These are phyloP conservation scores for Phytopythium helicoides DNA, from an alignment of 352 stramenopile genomes.

Conservation along the genomic window DNA sequence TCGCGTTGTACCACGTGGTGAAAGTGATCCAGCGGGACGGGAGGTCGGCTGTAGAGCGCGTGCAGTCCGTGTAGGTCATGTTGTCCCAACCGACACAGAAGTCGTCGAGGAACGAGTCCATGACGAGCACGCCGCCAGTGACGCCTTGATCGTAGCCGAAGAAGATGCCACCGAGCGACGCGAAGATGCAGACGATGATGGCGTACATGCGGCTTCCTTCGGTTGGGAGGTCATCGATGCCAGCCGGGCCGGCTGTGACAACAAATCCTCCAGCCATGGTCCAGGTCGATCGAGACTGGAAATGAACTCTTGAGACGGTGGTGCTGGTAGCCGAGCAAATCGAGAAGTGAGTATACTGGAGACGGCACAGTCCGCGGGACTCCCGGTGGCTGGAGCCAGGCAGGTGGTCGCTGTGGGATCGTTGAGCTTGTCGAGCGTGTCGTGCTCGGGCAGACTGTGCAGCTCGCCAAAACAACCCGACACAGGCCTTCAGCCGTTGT, in stretches of 20 bases:
- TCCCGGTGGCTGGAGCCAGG: too few relatives aligned
- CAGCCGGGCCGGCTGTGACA: neutral
- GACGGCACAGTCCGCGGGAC: too few relatives aligned
- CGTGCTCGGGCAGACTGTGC: too few relatives aligned
- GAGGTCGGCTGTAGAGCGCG: slow-evolving; percentile 8
- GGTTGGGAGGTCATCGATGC: slow-evolving; percentile 6
- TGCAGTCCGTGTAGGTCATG: slow-evolving; percentile 23
- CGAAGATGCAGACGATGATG: slow-evolving; percentile 37
- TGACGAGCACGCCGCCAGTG: slow-evolving; percentile 34
- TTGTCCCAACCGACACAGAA: slow-evolving; percentile 29
- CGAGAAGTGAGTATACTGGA: neutral
- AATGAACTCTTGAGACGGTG: too few relatives aligned
- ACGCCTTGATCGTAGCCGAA: slow-evolving; percentile 43
- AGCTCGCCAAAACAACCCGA: too few relatives aligned
- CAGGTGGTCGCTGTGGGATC: too few relatives aligned
- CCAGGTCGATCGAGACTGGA: neutral
- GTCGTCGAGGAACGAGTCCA: slow-evolving; percentile 32
- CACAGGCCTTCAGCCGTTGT: too few relatives aligned
- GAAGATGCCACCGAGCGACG: slow-evolving; percentile 34
- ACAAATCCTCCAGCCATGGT: slow-evolving; percentile 8
- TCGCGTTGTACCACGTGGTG: slow-evolving; percentile 27
- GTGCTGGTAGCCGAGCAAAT: slow-evolving; percentile 1
- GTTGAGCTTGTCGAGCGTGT: too few relatives aligned
- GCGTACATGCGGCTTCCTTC: slow-evolving; percentile 29
- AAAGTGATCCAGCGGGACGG: slow-evolving; percentile 28